Evolutionary conservation across 2,329 filamentous ascomycete genomes (phyloP), one percentile per base, ranked within the genome.

Genomic region (Pyrenochaeta sp.): DNA sequence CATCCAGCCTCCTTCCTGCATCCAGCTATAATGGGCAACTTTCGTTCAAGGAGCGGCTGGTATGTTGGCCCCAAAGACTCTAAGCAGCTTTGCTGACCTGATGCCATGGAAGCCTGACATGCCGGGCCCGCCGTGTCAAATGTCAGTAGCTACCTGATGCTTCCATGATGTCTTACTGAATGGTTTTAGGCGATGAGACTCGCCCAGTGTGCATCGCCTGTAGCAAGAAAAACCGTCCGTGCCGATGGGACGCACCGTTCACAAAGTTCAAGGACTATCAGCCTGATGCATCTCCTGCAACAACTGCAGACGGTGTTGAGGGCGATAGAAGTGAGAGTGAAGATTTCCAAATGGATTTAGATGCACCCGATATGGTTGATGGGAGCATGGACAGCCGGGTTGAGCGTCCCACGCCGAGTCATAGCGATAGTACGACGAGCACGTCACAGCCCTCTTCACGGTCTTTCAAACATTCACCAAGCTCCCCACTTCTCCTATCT

Each of bases 11-110:
- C n/a, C n/a, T n/a, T 17, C 35, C 14, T 27, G 29, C 26, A 2
- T 17, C n/a, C 36, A 22, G 31, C 13, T 11, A 35, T 18, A 2
- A 61, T 65, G 57, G 63, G 64, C 34, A 68, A 65, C 47, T 64
- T 51, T 42, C 63, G 64, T 34, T 68, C 64, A 24, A 62, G 53
- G 41, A 63, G 53, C 39, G 64, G 64, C 32, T 68, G 64, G 64
- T 68, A 23, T 55, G 61, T 58, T 31, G 17, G 27, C 13, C n/a
- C n/a, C 11, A 14, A 24, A 27, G 14, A 21, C 13, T 35, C 8
- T 14, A 15, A 17, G 20, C 23, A 13, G 37, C 14, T 17, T 35
- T 19, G 22, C 31, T 36, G 27, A 35, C 26, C 47, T 55, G 28
- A 47, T 28, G n/a, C 13, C 17, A 8, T 27, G 15, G 22, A 34